These are phyloP conservation scores for Cubamyces lactineus DNA, from an alignment of 768 basidiomycete species.

Conservation along the genomic window DNA sequence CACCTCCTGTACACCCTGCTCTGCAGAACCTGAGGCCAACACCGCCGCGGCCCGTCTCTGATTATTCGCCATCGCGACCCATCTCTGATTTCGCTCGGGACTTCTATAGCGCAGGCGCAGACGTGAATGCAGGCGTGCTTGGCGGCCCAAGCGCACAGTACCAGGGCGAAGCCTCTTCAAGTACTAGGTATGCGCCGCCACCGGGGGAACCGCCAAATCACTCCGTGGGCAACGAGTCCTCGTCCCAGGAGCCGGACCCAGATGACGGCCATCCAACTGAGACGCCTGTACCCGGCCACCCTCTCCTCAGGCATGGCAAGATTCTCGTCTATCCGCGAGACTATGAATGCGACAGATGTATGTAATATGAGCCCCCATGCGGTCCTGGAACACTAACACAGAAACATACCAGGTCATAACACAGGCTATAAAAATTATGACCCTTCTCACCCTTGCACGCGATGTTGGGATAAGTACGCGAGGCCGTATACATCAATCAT, in stretches of 20 bases:
- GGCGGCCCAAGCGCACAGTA: constrained; percentile 24
- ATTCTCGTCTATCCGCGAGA: constrained; percentile 73
- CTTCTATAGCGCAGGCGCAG: constrained; percentile 56
- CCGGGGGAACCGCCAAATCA: constrained; percentile 25
- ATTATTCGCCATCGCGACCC: constrained; percentile 11
- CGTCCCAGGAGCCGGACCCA: constrained; percentile 23
- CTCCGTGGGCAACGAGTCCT: neutral
- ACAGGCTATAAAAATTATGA: constrained; percentile 74
- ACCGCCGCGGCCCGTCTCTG: constrained; percentile 24
- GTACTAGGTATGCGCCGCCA: constrained; percentile 37
- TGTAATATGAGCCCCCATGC: constrained; percentile 23
- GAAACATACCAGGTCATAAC: constrained; percentile 58
- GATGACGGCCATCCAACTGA: constrained; percentile 68
- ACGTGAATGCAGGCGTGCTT: constrained; percentile 7
- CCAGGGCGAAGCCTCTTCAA: constrained; percentile 19
- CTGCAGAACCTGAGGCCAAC: neutral
- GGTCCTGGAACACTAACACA: neutral
- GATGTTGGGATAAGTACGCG: constrained; percentile 75
- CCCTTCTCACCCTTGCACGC: constrained; percentile 66
- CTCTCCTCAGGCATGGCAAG: constrained; percentile 61
- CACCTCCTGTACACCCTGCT: constrained; percentile 21
- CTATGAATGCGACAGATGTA: constrained; percentile 70
- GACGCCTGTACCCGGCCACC: constrained; percentile 65
- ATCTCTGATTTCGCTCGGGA: constrained; percentile 66
- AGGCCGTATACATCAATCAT: constrained; percentile 65